Percentiles rank a stretch among this genome's conserved stretches.
Evolutionary conservation across 106 monocot species (phyloP).

Genomic region (Iris macrosiphon): DNA sequence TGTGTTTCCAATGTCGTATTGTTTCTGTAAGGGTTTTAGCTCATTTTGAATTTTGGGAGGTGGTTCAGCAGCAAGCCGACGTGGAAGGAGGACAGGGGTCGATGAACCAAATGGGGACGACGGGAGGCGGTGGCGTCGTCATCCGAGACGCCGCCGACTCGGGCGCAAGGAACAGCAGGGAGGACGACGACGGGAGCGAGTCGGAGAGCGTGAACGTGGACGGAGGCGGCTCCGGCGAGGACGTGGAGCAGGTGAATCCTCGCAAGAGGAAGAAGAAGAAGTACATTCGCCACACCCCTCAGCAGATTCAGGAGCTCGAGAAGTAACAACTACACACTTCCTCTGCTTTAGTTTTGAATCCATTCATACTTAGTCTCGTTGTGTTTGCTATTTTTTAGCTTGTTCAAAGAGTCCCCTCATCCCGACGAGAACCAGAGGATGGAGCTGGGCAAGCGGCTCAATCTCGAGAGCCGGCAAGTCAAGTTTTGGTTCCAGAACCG

Average conservation of each 20-base stretch:
- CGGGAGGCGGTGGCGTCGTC: background rate
- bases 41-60: background rate
- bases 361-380: too few relatives aligned
- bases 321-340: too few relatives aligned
- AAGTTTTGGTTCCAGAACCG: conserved; percentile 97
- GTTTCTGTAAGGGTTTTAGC: background rate
- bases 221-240: conserved; percentile 59
- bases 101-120: background rate
- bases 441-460: conserved; percentile 61
- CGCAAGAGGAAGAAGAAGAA: conserved; percentile 69
- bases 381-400: too few relatives aligned
- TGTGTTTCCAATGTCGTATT: background rate
- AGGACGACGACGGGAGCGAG: conserved; percentile 44
- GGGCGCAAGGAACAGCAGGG: conserved; percentile 17
- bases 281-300: conserved; percentile 89
- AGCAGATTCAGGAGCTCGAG: conserved; percentile 93
- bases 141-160: background rate
- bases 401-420: conserved; percentile 67
- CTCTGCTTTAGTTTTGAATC: too few relatives aligned
- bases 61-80: conserved; percentile 1
- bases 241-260: conserved; percentile 48
- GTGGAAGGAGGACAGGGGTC: conserved; percentile 9
- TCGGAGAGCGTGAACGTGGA: conserved; percentile 48
- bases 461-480: conserved; percentile 68
- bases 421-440: conserved; percentile 85